Evolutionary conservation across 176 grass and related monocot genomes (phyloP), one percentile per base, ranked within the genome.

Genomic region (Elaeis guineensis): DNA sequence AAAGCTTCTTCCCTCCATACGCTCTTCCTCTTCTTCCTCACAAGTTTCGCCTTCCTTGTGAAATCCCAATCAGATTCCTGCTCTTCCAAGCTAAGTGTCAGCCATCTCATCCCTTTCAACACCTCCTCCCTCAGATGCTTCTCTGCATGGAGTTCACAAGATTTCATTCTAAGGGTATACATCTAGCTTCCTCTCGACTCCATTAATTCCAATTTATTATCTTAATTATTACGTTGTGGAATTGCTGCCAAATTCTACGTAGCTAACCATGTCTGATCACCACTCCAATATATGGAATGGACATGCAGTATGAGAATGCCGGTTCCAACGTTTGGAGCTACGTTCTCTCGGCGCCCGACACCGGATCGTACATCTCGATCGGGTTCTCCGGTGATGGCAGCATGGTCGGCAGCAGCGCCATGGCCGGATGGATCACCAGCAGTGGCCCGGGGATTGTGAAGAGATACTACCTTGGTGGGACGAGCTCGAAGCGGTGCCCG

Each of bases 331-430:
- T 74, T 12, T 98, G 93, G 93, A 85, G 93, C 72, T 98, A 85
- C 64, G 67, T 98, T n/a, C 69, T 98, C 4, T 98, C 93, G 63
- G 84, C 87, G 55, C 81, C 87, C 4, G 64, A 98, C 76, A 75
- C 63, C 48, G 59, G 78, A 8, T 61, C 93, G 20, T 98, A 85
- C 76, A 59, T 98, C 24, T 51, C 93, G 0, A 57, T 98, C 0
- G 93, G 93, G 6, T 98, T 98, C 81, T 98, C 93, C 0, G 73
- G 70, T 14, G 65, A 98, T 23, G 87, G 93, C 0, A 16, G n/a
- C 16, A 98, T 98, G 93, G 81, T 98, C 6, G 93, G 93, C 17
- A 92, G 87, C 84, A 92, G 72, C 59, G 93, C 87, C 6, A 72
- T 98, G 44, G 81, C 69, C 17, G 93, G 81, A 16, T 98, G 93